Percentiles rank a stretch among this genome's conserved stretches.
phyloP scores from a whole-genome alignment of 2,329 filamentous ascomycete species.

The Cladorrhinum sp. region DNA sequence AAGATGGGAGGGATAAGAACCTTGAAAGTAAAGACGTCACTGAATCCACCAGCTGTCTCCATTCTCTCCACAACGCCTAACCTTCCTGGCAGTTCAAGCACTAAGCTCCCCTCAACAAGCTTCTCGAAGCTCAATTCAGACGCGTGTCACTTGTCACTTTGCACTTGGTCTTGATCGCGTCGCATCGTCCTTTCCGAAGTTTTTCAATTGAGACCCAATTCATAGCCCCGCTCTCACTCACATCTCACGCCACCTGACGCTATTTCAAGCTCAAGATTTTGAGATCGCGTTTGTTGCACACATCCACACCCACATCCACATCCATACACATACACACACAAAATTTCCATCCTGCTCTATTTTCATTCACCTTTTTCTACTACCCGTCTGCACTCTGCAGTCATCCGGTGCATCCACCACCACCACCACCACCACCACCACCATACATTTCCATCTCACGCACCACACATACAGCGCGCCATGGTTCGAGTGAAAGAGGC shows the following conservation, averaged over 20 bases:
- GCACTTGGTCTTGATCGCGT: neutral
- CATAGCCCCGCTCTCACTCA: neutral
- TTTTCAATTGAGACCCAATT: neutral
- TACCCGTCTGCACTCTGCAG: neutral
- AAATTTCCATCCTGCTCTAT: neutral
- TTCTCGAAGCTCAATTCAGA: neutral
- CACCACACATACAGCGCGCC: neutral
- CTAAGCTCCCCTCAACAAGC: neutral
- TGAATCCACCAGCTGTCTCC: neutral
- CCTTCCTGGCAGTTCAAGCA: neutral
- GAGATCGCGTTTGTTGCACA: neutral
- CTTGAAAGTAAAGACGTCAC: neutral
- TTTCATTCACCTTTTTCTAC: neutral
- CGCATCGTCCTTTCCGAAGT: neutral
- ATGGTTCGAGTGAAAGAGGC: slow-evolving; percentile 21
- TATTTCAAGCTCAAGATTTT: neutral
- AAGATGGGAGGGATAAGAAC: neutral
- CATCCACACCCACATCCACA: too few relatives aligned
- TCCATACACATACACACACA: neutral
- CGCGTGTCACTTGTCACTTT: neutral
- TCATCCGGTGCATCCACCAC: neutral
- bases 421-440: too few relatives aligned
- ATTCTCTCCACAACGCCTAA: neutral
- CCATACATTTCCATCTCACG: neutral
- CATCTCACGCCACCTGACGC: neutral